Evolutionary conservation across 1,139 yeast species (phyloP).

Genomic region (Pichia sp.): DNA sequence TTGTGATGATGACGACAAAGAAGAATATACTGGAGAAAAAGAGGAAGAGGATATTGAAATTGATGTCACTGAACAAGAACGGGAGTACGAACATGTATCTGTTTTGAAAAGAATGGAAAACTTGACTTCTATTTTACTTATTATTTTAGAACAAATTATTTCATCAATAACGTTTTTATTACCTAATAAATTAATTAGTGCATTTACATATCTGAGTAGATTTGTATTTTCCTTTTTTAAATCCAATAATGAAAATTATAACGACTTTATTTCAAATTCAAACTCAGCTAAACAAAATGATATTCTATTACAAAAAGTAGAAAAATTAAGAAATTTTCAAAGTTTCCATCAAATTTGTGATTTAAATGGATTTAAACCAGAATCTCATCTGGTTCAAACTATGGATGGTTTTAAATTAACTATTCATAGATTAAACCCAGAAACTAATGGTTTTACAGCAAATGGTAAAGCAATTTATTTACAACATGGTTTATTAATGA

Average conservation of each 20-base stretch:
- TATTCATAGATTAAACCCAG: constrained; percentile 29
- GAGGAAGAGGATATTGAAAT: not conserved
- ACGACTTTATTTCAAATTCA: constrained; percentile 19
- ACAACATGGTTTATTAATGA: constrained; percentile 90
- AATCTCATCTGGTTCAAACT: constrained; percentile 29
- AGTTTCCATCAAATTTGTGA: constrained; percentile 26
- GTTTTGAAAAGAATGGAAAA: constrained; percentile 15
- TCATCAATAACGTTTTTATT: constrained; percentile 26
- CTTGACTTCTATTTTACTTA: constrained; percentile 23
- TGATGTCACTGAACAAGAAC: not conserved
- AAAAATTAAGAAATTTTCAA: constrained; percentile 23
- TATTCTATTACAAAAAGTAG: constrained; percentile 17
- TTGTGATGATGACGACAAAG: not conserved
- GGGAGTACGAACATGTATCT: constrained; percentile 2
- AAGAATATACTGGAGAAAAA: not conserved
- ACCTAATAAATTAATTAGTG: constrained; percentile 24
- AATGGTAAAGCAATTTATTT: constrained; percentile 55
- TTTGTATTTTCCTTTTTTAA: constrained; percentile 20
- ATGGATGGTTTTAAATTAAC: constrained; percentile 29
- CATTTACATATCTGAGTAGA: constrained; percentile 24
- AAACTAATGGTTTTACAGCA: constrained; percentile 24
- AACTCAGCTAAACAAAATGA: constrained; percentile 14
- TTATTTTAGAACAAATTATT: constrained; percentile 27
- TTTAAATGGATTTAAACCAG: constrained; percentile 26
- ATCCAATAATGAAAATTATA: constrained; percentile 20